phyloP scores from a whole-genome alignment of 805 yeast species.

The Cyberlindnera nakhonratchasimensis region DNA sequence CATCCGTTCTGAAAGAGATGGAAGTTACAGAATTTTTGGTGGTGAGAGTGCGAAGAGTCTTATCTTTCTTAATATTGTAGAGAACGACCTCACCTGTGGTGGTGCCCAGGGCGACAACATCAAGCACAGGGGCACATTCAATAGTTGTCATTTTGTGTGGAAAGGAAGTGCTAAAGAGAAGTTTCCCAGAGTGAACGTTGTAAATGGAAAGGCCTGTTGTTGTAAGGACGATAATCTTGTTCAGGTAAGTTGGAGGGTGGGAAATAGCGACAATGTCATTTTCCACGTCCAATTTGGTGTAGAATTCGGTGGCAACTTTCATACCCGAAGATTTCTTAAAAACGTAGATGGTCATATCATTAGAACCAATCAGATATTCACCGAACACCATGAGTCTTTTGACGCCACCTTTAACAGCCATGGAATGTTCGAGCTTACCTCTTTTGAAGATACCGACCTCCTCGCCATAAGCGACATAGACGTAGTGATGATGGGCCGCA shows the following conservation, averaged over 20 bases:
- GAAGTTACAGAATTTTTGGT: slow-evolving; percentile 43
- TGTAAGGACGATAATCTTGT: slow-evolving; percentile 85
- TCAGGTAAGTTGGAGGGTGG: slow-evolving; percentile 90
- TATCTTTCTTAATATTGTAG: slow-evolving; percentile 66
- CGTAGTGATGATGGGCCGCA: slow-evolving; percentile 78
- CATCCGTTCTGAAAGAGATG: slow-evolving; percentile 88
- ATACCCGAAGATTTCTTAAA: slow-evolving; percentile 46
- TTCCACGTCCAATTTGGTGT: slow-evolving; percentile 60
- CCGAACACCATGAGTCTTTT: slow-evolving; percentile 66
- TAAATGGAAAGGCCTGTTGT: slow-evolving; percentile 54
- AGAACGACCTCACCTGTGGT: slow-evolving; percentile 61
- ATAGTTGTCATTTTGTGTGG: slow-evolving; percentile 60
- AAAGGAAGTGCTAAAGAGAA: slow-evolving; percentile 55
- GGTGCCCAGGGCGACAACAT: slow-evolving; percentile 75
- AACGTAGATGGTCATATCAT: slow-evolving; percentile 46
- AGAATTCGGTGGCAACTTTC: slow-evolving; percentile 56
- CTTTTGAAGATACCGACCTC: slow-evolving; percentile 76
- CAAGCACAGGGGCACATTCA: slow-evolving; percentile 83
- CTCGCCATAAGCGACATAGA: slow-evolving; percentile 72
- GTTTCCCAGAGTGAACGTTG: slow-evolving; percentile 76
- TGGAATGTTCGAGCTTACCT: slow-evolving; percentile 55
- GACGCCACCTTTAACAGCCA: slow-evolving; percentile 39
- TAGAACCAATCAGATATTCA: slow-evolving; percentile 62
- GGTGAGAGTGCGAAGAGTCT: slow-evolving; percentile 47
- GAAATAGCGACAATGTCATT: slow-evolving; percentile 67